Evolutionary conservation across 192 early-diverging fungal species (phyloP).

Genomic region (Coemansia sp.): DNA sequence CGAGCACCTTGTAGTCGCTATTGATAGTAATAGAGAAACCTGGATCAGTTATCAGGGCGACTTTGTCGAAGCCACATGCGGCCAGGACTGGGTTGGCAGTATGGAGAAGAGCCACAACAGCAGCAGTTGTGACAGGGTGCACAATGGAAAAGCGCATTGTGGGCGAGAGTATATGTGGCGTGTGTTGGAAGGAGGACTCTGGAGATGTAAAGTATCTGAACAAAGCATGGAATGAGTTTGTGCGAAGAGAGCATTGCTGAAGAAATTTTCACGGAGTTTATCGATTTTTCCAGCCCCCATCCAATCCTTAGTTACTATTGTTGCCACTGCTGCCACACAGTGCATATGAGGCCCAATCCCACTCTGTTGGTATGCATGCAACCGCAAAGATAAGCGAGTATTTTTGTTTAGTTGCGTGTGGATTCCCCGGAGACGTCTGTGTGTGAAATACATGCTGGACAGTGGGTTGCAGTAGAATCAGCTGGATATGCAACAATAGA

Average conservation of each 20-base stretch:
- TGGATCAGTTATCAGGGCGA: constrained; percentile 23
- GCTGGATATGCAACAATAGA: constrained; percentile 1
- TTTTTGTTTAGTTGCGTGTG: no score
- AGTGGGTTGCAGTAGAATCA: neutral
- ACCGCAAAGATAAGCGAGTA: neutral
- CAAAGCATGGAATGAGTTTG: neutral
- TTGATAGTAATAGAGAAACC: constrained; percentile 48
- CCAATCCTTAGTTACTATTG: neutral
- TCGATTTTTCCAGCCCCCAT: neutral
- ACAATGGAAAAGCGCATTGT: constrained; percentile 25
- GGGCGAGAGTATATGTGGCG: neutral
- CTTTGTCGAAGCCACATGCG: constrained; percentile 35
- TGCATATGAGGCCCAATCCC: neutral
- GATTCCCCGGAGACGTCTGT: no score
- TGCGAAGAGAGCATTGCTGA: neutral
- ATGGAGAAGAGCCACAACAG: constrained; percentile 7
- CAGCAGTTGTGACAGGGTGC: neutral
- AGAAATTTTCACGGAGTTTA: neutral
- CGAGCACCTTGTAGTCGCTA: constrained; percentile 52
- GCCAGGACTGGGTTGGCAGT: constrained; percentile 12
- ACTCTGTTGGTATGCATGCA: neutral
- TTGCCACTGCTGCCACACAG: no score
- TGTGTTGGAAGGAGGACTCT: neutral
- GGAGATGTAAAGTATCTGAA: neutral
- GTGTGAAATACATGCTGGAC: no score